These are phyloP conservation scores for Aspergillus luchuensis DNA, from an alignment of 2,329 filamentous ascomycete species.

Conservation along the genomic window DNA sequence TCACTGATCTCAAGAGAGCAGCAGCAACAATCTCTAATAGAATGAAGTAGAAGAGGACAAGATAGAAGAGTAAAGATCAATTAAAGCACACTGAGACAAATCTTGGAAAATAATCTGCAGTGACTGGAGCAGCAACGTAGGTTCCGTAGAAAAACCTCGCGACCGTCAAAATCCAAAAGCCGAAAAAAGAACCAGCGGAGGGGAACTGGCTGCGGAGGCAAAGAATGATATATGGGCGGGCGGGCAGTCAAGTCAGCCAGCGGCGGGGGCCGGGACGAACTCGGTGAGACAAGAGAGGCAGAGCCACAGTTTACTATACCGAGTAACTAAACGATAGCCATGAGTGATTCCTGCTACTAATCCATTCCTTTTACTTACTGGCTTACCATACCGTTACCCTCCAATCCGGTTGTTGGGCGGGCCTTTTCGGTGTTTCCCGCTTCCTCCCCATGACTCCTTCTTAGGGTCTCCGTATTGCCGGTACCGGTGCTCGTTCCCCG, in stretches of 20 bases:
- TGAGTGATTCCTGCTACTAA: no score
- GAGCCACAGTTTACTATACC: no score
- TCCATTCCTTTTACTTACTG: neutral
- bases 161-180: slow-evolving; percentile 33
- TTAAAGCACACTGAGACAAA: slow-evolving; percentile 6
- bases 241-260: neutral
- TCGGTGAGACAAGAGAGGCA: slow-evolving; percentile 5
- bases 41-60: no score
- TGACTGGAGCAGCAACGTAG: slow-evolving; percentile 28
- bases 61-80: slow-evolving; percentile 1
- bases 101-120: slow-evolving; percentile 9
- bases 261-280: slow-evolving; percentile 16
- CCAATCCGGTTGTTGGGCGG: neutral
- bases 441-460: neutral
- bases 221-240: slow-evolving; percentile 20
- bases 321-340: no score
- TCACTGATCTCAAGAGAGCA: neutral
- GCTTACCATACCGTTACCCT: neutral
- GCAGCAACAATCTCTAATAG: no score
- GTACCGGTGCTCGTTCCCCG: neutral
- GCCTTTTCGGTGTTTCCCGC: neutral
- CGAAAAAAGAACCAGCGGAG: slow-evolving; percentile 25
- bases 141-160: slow-evolving; percentile 21
- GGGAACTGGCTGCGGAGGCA: slow-evolving; percentile 17
- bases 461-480: slow-evolving; percentile 3